phyloP scores from a whole-genome alignment of 1,139 yeast species.

The Geotrichum aggregatum region DNA sequence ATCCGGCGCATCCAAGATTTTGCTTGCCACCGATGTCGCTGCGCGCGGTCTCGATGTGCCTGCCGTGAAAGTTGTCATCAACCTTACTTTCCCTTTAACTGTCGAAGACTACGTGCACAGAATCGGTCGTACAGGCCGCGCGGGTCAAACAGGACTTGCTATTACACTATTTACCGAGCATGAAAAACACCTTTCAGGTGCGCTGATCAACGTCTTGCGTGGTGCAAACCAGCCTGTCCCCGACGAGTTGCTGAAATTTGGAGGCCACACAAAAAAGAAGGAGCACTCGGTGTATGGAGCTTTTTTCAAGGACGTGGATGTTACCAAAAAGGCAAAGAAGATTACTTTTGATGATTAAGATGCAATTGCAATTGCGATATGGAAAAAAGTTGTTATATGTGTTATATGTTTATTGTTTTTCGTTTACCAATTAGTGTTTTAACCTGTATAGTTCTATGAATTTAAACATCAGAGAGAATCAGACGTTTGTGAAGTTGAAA shows the following conservation, averaged over 20 bases:
- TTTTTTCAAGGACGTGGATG: constrained; percentile 86
- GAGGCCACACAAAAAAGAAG: constrained; percentile 96
- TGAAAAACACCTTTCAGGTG: constrained; percentile 95
- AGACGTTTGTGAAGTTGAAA: too few species aligned
- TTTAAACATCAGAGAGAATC: too few species aligned
- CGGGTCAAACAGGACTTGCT: constrained; percentile 92
- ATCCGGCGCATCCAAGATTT: constrained; percentile 65
- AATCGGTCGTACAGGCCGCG: constrained; percentile 98
- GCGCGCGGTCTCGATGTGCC: constrained; percentile 98
- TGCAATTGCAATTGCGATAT: too few species aligned
- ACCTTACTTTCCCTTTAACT: constrained; percentile 93
- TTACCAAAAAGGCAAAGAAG: constrained; percentile 83
- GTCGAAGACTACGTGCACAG: constrained; percentile 97
- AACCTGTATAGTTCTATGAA: too few species aligned
- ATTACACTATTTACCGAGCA: constrained; percentile 95
- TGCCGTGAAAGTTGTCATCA: constrained; percentile 91
- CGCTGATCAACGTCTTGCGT: constrained; percentile 80
- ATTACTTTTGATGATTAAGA: constrained; percentile 57
- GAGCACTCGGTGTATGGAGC: constrained; percentile 96
- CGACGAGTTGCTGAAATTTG: constrained; percentile 90
- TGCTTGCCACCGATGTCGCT: constrained; percentile 97
- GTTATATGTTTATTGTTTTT: not conserved
- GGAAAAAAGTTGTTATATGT: not conserved
- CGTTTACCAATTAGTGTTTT: too few species aligned
- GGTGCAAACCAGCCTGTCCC: constrained; percentile 97